Conservation (phyloP, 2,329 filamentous ascomycete species). For the Aspergillus aculeatus region DNA sequence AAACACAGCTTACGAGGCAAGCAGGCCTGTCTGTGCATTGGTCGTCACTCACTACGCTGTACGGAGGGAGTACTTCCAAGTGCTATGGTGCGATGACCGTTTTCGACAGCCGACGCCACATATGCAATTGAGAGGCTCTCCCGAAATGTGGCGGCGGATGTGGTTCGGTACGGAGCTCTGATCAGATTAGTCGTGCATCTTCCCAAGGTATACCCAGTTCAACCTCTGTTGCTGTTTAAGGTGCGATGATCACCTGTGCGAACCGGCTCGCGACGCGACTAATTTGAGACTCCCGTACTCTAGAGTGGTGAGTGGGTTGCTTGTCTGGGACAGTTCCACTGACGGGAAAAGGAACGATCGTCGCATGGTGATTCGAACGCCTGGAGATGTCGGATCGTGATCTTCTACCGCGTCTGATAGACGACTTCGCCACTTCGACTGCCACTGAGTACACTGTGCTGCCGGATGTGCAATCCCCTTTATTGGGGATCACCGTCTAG, state of each 20-base stretch:
- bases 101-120: neutral
- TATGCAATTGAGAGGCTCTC: neutral
- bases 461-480: neutral
- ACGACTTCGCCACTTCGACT: neutral
- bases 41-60: too few relatives aligned
- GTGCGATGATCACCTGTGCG: neutral
- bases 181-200: neutral
- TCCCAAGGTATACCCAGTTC: neutral
- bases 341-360: conserved; percentile 3
- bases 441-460: neutral
- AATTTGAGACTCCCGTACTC: neutral
- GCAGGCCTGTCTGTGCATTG: too few relatives aligned
- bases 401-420: neutral
- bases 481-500: neutral
- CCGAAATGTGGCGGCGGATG: neutral
- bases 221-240: neutral
- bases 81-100: neutral
- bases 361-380: neutral
- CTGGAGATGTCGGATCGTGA: neutral
- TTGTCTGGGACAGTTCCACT: neutral
- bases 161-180: neutral
- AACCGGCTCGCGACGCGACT: neutral
- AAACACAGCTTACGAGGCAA: neutral
- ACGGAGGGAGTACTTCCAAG: too few relatives aligned
- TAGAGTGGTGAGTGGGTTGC: neutral